These are phyloP conservation scores for Podospora pseudopauciseta DNA, from an alignment of 495 filamentous ascomycete species.

Conservation along the genomic window DNA sequence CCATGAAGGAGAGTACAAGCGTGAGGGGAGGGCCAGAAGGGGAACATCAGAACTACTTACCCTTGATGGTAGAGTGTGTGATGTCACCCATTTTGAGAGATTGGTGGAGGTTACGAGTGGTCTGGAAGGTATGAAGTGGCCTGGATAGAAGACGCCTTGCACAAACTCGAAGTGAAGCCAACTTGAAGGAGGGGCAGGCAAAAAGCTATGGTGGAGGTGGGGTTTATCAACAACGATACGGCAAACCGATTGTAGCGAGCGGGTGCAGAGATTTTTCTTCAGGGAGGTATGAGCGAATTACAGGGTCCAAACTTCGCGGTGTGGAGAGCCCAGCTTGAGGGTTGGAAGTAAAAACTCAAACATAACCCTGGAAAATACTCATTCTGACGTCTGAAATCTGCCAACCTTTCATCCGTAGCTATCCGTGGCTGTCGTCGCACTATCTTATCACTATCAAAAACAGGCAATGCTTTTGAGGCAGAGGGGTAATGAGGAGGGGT, in stretches of 20 bases:
- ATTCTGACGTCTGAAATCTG: background rate
- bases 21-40: slow-evolving; percentile 1
- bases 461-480: background rate
- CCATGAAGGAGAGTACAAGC: background rate
- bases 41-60: slow-evolving; percentile 21
- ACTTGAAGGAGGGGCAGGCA: slow-evolving; percentile 14
- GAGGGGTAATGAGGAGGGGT: background rate
- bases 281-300: slow-evolving; percentile 28
- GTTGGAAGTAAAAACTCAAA: background rate
- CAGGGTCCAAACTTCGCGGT: slow-evolving; percentile 19
- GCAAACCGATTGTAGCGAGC: slow-evolving; percentile 10
- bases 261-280: slow-evolving; percentile 15
- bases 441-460: background rate
- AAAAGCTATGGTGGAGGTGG: slow-evolving; percentile 10
- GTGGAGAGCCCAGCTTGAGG: slow-evolving; percentile 18
- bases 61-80: slow-evolving; percentile 36
- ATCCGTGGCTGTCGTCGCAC: background rate
- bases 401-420: background rate
- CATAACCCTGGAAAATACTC: background rate
- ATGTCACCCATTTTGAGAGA: slow-evolving; percentile 33
- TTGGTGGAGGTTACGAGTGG: slow-evolving; percentile 17
- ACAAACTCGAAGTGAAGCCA: slow-evolving; percentile 23
- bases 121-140: slow-evolving; percentile 12
- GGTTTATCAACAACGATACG: slow-evolving; percentile 10
- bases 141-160: slow-evolving; percentile 23